phyloP scores from a whole-genome alignment of 1,284 basidiomycete genomes.

The Papiliotrema nemorosa region DNA sequence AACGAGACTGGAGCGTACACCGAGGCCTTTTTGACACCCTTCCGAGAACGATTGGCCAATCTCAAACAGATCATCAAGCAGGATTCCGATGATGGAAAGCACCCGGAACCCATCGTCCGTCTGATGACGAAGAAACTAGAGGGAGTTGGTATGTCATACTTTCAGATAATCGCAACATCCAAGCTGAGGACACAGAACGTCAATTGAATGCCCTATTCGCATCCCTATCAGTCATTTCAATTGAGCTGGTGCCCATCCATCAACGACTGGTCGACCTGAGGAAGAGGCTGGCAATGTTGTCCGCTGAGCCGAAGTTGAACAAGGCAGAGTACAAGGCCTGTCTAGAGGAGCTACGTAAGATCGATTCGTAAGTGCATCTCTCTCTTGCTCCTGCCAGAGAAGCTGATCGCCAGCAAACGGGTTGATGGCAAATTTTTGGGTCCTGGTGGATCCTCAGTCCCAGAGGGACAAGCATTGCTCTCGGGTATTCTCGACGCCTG shows the following conservation, averaged over 20 bases:
- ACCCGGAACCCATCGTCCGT: slow-evolving; percentile 82
- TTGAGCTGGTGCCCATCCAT: slow-evolving; percentile 84
- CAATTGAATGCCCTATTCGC: slow-evolving; percentile 72
- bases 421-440: slow-evolving; percentile 96
- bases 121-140: slow-evolving; percentile 86
- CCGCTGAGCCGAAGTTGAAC: slow-evolving; percentile 76
- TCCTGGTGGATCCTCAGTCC: slow-evolving; percentile 79
- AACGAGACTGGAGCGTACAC: slow-evolving; percentile 92
- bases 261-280: slow-evolving; percentile 83
- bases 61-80: slow-evolving; percentile 77
- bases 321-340: slow-evolving; percentile 86
- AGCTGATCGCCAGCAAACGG: slow-evolving; percentile 59
- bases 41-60: slow-evolving; percentile 71
- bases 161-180: neutral
- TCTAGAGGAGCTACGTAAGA: slow-evolving; percentile 88
- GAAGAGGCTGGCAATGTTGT: slow-evolving; percentile 81
- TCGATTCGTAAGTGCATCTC: slow-evolving; percentile 74
- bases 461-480: slow-evolving; percentile 75
- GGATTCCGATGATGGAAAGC: slow-evolving; percentile 75
- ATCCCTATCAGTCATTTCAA: slow-evolving; percentile 78
- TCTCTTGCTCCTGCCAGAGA: neutral
- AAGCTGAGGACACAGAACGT: slow-evolving; percentile 56
- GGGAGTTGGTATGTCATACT: slow-evolving; percentile 70
- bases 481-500: slow-evolving; percentile 88
- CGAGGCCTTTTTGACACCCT: slow-evolving; percentile 79